Conservation (phyloP, 305 asterid species). For the Ilex paraguariensis region DNA sequence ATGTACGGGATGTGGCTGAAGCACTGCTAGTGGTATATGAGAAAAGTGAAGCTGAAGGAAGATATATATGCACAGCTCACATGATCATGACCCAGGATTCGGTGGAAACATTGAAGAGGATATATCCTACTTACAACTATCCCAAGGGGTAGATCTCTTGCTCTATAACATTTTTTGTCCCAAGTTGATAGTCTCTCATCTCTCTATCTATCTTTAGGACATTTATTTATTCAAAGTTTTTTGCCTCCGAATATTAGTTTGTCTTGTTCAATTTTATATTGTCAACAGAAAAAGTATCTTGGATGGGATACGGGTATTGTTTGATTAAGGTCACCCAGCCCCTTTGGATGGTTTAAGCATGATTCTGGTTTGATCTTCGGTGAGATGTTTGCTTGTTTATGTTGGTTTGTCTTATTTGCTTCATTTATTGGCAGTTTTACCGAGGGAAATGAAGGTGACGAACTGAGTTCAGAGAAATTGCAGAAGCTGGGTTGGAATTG, state of each 20-base stretch:
- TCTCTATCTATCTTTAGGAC: no score
- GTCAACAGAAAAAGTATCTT: no score
- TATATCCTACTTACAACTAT: conserved; percentile 48
- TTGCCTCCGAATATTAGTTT: no score
- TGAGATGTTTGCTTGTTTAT: not conserved
- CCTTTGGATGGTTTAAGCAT: not conserved
- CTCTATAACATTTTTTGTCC: not conserved
- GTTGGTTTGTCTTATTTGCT: not conserved
- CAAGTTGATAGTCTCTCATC: no score
- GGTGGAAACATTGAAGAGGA: conserved; percentile 40
- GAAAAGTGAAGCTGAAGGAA: conserved; percentile 58
- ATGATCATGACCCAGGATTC: conserved; percentile 21
- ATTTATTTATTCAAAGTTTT: no score
- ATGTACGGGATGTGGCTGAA: conserved; percentile 72
- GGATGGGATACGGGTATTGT: not conserved
- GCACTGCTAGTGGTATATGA: conserved; percentile 52
- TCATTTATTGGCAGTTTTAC: conserved; percentile 38
- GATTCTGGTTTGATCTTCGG: not conserved
- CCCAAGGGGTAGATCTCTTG: conserved; percentile 56
- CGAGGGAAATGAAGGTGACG: conserved; percentile 20
- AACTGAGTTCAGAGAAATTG: conserved; percentile 49
- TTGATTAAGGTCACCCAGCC: not conserved
- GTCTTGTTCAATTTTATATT: no score
- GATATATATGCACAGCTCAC: conserved; percentile 61
- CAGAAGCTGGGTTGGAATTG: conserved; percentile 28